Percentiles rank a stretch among this genome's conserved stretches.
Evolutionary conservation across 176 grass and related monocot species (phyloP).

Genomic region (Dactylis glomerata): DNA sequence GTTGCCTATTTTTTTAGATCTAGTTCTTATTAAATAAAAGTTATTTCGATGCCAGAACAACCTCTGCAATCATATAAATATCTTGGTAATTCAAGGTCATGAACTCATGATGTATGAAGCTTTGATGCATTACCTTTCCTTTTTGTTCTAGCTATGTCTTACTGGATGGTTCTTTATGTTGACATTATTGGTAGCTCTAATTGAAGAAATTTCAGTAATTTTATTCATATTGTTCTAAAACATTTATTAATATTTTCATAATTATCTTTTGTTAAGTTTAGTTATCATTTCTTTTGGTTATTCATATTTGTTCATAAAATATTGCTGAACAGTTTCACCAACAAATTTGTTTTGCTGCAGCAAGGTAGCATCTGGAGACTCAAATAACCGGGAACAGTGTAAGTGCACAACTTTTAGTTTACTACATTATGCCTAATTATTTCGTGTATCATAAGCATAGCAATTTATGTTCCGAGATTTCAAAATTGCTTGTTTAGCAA

Average conservation of each 20-base stretch:
- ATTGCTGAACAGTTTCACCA: background rate
- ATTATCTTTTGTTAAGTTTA: background rate
- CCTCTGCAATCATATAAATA: background rate
- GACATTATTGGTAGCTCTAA: background rate
- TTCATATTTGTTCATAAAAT: background rate
- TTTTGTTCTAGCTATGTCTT: background rate
- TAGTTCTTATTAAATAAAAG: background rate
- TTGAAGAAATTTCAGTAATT: background rate
- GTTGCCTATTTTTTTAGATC: background rate
- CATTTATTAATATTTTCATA: background rate
- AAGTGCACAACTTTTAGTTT: background rate
- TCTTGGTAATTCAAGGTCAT: conserved; percentile 1
- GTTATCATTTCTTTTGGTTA: conserved; percentile 5
- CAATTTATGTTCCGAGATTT: background rate
- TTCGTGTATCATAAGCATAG: background rate
- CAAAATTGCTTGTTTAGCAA: background rate
- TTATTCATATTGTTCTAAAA: conserved; percentile 4
- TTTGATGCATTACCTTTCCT: background rate
- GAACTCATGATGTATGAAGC: background rate
- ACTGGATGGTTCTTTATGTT: background rate
- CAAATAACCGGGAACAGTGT: conserved; percentile 30
- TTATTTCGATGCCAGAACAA: conserved; percentile 7
- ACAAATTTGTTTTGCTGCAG: conserved; percentile 28
- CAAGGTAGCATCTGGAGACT: conserved; percentile 32
- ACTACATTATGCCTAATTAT: background rate